These are phyloP conservation scores for Suhomyces coccinellae DNA, from an alignment of 1,139 yeast genomes.

Conservation along the genomic window DNA sequence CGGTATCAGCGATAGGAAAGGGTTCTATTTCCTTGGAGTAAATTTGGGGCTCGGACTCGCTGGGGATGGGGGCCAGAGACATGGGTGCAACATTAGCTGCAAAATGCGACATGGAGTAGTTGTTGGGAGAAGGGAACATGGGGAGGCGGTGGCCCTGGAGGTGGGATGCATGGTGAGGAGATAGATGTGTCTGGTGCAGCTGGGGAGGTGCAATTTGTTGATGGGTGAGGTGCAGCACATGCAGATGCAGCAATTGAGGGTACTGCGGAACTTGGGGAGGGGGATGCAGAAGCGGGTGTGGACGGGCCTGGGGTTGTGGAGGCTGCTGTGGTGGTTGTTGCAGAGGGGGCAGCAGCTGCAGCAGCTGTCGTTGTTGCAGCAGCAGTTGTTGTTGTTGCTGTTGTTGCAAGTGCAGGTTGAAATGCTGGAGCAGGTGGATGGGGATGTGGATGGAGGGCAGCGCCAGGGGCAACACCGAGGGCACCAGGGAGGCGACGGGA, in stretches of 20 bases:
- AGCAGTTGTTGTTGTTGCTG: constrained; percentile 14
- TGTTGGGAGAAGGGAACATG: constrained; percentile 6
- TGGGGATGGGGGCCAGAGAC: not conserved
- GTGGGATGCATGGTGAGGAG: constrained; percentile 10
- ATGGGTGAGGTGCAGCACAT: constrained; percentile 4
- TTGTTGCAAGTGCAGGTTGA: constrained; percentile 11
- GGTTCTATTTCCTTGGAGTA: constrained; percentile 3
- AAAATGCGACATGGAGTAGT: constrained; percentile 10
- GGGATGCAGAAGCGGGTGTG: constrained; percentile 8
- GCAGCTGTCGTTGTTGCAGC: constrained; percentile 6
- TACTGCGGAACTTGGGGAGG: constrained; percentile 6
- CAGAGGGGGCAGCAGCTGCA: constrained; percentile 6
- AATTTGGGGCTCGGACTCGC: not conserved
- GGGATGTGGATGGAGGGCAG: constrained; percentile 7
- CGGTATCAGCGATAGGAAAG: constrained; percentile 28
- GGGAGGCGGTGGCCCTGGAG: constrained; percentile 9
- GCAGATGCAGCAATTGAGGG: constrained; percentile 9
- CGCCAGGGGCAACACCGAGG: constrained; percentile 8
- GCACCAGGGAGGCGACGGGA: constrained; percentile 6
- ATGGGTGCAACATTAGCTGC: constrained; percentile 12
- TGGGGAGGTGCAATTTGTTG: constrained; percentile 2
- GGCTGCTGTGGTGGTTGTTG: constrained; percentile 9
- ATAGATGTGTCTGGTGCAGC: constrained; percentile 4
- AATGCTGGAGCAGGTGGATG: constrained; percentile 8
- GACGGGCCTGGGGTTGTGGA: constrained; percentile 7